Percentiles rank a stretch among this genome's conserved stretches.
Evolutionary conservation across 495 filamentous ascomycete species (phyloP).

Genomic region (Podospora pseudocomata): DNA sequence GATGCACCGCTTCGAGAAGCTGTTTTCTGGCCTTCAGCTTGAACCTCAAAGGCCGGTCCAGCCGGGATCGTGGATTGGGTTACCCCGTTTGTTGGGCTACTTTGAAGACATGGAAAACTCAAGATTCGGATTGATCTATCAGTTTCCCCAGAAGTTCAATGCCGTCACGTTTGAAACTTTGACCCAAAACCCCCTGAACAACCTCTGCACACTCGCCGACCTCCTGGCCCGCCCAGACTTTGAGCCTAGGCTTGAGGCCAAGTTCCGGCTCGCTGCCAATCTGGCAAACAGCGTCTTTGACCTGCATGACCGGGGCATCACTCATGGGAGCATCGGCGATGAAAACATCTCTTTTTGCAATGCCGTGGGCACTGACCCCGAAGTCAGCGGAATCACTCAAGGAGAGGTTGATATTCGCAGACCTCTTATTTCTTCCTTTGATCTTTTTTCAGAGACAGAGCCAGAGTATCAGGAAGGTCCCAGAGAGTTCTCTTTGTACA

Average conservation of each 20-base stretch:
- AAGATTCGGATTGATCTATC: conserved; percentile 77
- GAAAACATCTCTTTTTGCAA: conserved; percentile 79
- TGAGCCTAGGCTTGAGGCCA: conserved; percentile 64
- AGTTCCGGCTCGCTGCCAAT: conserved; percentile 79
- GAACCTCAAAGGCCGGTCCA: conserved; percentile 47
- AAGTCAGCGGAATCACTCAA: conserved; percentile 35
- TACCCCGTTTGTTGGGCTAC: conserved; percentile 69
- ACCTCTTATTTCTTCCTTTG: conserved; percentile 76
- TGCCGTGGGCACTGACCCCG: conserved; percentile 38
- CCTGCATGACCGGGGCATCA: conserved; percentile 68
- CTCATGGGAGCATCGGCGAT: conserved; percentile 77
- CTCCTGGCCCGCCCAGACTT: conserved; percentile 52
- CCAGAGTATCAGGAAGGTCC: conserved; percentile 42
- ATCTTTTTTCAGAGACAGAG: conserved; percentile 73
- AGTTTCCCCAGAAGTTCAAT: conserved; percentile 65
- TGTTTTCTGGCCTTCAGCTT: conserved; percentile 54
- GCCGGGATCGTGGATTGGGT: conserved; percentile 59
- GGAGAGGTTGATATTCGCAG: conserved; percentile 63
- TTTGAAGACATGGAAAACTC: conserved; percentile 75
- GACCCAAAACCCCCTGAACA: conserved; percentile 48
- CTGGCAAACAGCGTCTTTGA: conserved; percentile 71
- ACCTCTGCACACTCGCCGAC: conserved; percentile 47
- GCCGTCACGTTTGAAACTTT: conserved; percentile 53
- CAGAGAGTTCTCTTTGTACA: conserved; percentile 57
- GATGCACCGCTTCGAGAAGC: conserved; percentile 59